Conservation (phyloP, 768 basidiomycete genomes). For the Suillus weaverae region DNA sequence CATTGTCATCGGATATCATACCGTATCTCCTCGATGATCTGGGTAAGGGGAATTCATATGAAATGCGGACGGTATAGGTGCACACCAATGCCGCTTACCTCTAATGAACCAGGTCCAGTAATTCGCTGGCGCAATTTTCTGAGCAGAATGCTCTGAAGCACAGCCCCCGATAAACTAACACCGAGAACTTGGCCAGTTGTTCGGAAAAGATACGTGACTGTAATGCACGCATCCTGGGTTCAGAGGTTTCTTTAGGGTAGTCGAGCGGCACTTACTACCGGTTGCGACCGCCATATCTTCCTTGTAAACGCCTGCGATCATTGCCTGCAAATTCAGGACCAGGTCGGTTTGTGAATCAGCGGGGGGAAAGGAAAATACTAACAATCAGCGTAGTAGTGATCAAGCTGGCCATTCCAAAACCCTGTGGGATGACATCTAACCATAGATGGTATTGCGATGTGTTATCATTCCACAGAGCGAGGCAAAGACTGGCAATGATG, state of each 20-base stretch:
- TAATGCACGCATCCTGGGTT: conserved; percentile 10
- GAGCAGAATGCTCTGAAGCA: conserved; percentile 79
- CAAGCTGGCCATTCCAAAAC: conserved; percentile 80
- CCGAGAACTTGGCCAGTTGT: conserved; percentile 96
- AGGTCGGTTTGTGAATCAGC: conserved; percentile 11
- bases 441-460: conserved; percentile 66
- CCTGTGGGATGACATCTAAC: conserved; percentile 78
- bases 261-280: conserved; percentile 64
- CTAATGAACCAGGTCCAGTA: conserved; percentile 66
- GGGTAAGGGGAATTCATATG: conserved; percentile 21
- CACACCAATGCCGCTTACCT: conserved; percentile 49
- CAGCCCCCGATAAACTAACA: conserved; percentile 82
- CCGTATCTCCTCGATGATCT: conserved; percentile 78
- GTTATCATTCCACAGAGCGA: conserved; percentile 66
- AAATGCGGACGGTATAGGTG: conserved; percentile 4
- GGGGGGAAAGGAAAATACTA: conserved; percentile 30
- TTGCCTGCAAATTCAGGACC: conserved; percentile 52
- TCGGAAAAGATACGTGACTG: conserved; percentile 92
- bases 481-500: conserved; percentile 57
- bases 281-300: conserved; percentile 88
- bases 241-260: neutral
- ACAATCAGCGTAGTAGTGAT: conserved; percentile 89
- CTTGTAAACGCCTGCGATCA: conserved; percentile 80
- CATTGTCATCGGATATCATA: conserved; percentile 27
- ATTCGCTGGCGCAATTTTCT: conserved; percentile 72